Evolutionary conservation across 2,329 filamentous ascomycete species (phyloP).

Genomic region (Trematosphaeria pertusa): DNA sequence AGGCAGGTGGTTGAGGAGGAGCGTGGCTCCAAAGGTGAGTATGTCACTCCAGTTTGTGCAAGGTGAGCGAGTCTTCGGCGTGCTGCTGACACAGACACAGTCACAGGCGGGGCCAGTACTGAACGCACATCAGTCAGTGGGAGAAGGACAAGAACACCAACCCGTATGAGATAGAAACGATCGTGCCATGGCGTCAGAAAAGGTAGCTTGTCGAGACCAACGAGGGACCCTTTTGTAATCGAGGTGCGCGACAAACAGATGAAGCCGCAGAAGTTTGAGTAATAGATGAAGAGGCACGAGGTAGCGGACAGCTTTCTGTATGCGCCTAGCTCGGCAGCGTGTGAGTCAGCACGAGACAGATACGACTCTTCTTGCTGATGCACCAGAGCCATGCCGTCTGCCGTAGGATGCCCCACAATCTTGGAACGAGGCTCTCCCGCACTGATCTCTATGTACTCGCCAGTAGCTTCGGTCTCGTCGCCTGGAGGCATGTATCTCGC

Average conservation of each 20-base stretch:
- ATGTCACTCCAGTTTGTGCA: constrained; percentile 9
- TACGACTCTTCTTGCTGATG: not conserved
- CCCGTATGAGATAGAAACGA: constrained; percentile 19
- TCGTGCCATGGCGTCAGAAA: constrained; percentile 21
- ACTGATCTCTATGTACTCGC: constrained; percentile 3
- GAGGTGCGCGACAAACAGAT: constrained; percentile 17
- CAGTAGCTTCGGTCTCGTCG: constrained; percentile 4
- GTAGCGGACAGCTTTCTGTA: constrained; percentile 16
- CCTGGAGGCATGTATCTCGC: too few relatives aligned
- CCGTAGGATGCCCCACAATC: constrained; percentile 7
- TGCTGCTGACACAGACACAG: constrained; percentile 4
- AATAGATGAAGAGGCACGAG: constrained; percentile 22
- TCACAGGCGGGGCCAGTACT: too few relatives aligned
- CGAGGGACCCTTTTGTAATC: constrained; percentile 14
- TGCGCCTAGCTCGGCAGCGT: constrained; percentile 18
- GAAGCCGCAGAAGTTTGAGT: constrained; percentile 19
- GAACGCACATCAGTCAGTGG: constrained; percentile 21
- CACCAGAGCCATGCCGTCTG: constrained; percentile 28
- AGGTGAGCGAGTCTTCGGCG: not conserved
- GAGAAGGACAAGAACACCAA: constrained; percentile 22
- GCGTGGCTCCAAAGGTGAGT: constrained; percentile 23
- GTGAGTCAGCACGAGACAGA: constrained; percentile 17
- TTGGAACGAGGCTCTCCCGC: constrained; percentile 5
- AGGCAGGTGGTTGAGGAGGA: constrained; percentile 17
- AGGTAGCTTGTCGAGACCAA: constrained; percentile 21